Evolutionary conservation across 768 basidiomycete genomes (phyloP).

Genomic region (Tylopilus balloui): DNA sequence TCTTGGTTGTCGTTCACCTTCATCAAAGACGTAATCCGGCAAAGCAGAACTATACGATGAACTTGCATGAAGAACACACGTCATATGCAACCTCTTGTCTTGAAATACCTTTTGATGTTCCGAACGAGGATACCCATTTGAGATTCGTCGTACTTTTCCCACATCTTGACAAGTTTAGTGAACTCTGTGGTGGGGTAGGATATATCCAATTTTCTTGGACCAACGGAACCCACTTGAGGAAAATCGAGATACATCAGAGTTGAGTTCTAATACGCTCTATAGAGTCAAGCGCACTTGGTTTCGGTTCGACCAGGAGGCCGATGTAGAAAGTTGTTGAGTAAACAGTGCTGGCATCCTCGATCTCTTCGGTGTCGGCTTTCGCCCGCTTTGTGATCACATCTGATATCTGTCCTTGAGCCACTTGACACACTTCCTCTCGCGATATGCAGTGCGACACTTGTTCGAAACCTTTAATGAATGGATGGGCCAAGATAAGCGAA

Average conservation of each 20-base stretch:
- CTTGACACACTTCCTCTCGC: conserved; percentile 83
- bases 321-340: conserved; percentile 98
- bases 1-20: conserved; percentile 73
- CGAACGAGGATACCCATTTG: conserved; percentile 94
- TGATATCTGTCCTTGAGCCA: conserved; percentile 84
- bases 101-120: conserved; percentile 79
- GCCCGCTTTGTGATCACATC: conserved; percentile 67
- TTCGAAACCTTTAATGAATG: conserved; percentile 92
- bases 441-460: conserved; percentile 78
- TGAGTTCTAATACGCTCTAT: conserved; percentile 7
- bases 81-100: conserved; percentile 6
- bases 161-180: conserved; percentile 86
- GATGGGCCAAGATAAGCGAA: conserved; percentile 86
- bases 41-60: conserved; percentile 52
- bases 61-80: conserved; percentile 21
- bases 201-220: conserved; percentile 86
- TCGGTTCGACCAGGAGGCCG: conserved; percentile 87
- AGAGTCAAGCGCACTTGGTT: conserved; percentile 61
- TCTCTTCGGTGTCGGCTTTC: conserved; percentile 72
- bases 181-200: conserved; percentile 97
- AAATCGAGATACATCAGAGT: conserved; percentile 17
- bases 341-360: conserved; percentile 73
- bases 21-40: conserved; percentile 80
- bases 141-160: conserved; percentile 91
- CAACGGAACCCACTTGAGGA: conserved; percentile 63